phyloP scores from a whole-genome alignment of 768 basidiomycete genomes.

The Trametes sanguinea region DNA sequence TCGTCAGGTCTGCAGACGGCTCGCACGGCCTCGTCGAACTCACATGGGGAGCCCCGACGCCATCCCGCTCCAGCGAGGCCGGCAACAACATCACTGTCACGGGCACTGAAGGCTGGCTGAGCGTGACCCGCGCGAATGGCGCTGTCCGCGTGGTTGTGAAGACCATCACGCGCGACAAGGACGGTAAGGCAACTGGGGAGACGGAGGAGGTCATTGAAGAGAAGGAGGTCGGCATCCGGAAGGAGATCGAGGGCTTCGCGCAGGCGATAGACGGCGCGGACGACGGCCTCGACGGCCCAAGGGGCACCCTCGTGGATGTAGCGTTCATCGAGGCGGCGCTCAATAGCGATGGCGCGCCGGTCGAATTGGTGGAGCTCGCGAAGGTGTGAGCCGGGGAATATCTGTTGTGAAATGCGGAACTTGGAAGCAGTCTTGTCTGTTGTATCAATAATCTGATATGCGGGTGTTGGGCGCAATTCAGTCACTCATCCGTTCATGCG shows the following conservation, averaged over 20 bases:
- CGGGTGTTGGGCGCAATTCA: not conserved
- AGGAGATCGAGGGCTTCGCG: slow-evolving; percentile 62
- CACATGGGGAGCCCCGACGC: slow-evolving; percentile 60
- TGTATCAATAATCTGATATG: not conserved
- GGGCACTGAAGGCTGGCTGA: slow-evolving; percentile 64
- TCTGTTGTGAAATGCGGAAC: not conserved
- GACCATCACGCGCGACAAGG: slow-evolving; percentile 34
- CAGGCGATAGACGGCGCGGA: slow-evolving; percentile 49
- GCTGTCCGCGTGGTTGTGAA: slow-evolving; percentile 39
- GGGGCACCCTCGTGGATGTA: slow-evolving; percentile 67
- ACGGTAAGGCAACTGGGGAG: slow-evolving; percentile 44
- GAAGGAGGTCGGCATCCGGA: slow-evolving; percentile 51
- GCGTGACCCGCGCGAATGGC: slow-evolving; percentile 39
- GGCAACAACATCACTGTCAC: slow-evolving; percentile 51
- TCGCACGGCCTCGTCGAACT: slow-evolving; percentile 63
- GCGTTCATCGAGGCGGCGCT: slow-evolving; percentile 79
- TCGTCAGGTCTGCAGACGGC: slow-evolving; percentile 48
- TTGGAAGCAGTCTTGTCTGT: slow-evolving; percentile 4
- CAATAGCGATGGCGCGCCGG: slow-evolving; percentile 59
- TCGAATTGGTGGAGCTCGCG: slow-evolving; percentile 53
- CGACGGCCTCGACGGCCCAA: slow-evolving; percentile 51
- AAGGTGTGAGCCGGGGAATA: slow-evolving; percentile 13
- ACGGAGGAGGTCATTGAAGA: slow-evolving; percentile 50
- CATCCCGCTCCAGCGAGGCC: slow-evolving; percentile 34
- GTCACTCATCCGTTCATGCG: too few species aligned